Evolutionary conservation across 1,139 yeast species (phyloP), one percentile per base, ranked within the genome.

Genomic region (Hyphopichia wangnamkhiaoensis): DNA sequence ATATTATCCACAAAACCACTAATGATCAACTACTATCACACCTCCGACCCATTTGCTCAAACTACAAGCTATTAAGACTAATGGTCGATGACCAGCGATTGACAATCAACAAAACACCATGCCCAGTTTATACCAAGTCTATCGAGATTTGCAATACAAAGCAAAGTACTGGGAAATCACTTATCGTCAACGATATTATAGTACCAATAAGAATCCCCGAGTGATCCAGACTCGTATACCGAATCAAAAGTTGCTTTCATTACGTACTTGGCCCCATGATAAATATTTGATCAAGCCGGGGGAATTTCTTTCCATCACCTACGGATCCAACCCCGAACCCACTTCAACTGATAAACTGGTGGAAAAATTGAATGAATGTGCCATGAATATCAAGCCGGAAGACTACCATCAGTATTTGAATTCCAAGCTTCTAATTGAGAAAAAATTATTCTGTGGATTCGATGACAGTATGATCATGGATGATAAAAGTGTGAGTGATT

Each of bases 121-220:
- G 42, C 25, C 33, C 9, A 21, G 29, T 3, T 10, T 35, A 10
- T 8, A 30, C 15, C 23, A 30, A 29, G 45, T 47, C n/a, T 42
- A 37, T 35, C 62, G 53, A 38, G 55, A 57, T 21, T 37, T 58
- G 12, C 54, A 60, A 38, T 63, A 56, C 46, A 55, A 57, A 32
- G 45, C 61, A 19, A 60, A 57, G 38, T 68, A 67, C 41, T 52
- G 61, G 13, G 56, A 58, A 35, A 62, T 73, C 18, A 69, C 66
- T 36, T 63, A 65, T 38, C 61, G 65, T 37, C 74, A 69, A 37
- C 63, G 63, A 48, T 72, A 68, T 58, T 74, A 76, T 52, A 69
- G 65, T 50, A 54, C 61, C 25, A 53, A 63, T 28, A 56, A 55
- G 20, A 65, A 68, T 42, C 72, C 73, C 1, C 50, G 65, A 18